These are phyloP conservation scores for Neurospora sublineolata DNA, from an alignment of 495 filamentous ascomycete species.

Conservation along the genomic window DNA sequence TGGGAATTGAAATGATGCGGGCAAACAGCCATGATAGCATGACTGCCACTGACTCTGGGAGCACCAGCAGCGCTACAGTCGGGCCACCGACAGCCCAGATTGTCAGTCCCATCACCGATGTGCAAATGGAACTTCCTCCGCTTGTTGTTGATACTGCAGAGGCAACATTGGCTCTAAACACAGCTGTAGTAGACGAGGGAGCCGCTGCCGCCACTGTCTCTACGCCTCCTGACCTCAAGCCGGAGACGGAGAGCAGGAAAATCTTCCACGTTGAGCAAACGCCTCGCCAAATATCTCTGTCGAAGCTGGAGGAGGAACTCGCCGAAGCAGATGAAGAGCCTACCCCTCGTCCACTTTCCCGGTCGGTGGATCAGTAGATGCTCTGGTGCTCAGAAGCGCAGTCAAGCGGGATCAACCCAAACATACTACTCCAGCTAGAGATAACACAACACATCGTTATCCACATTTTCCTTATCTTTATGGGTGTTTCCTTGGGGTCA, in stretches of 20 bases:
- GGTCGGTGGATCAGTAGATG: slow-evolving; percentile 3
- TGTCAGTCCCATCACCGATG: slow-evolving; percentile 27
- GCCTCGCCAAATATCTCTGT: slow-evolving; percentile 13
- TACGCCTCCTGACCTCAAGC: slow-evolving; percentile 12
- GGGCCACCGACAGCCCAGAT: slow-evolving; percentile 29
- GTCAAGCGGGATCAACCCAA: neutral
- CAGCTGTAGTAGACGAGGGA: slow-evolving; percentile 6
- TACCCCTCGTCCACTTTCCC: slow-evolving; percentile 17
- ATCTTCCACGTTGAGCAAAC: slow-evolving; percentile 18
- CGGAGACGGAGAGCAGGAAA: neutral
- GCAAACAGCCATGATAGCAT: slow-evolving; percentile 86
- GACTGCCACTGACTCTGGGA: slow-evolving; percentile 34
- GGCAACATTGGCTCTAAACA: neutral
- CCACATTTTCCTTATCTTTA: neutral
- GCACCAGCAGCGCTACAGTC: slow-evolving; percentile 14
- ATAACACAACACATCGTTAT: neutral
- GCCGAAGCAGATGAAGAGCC: slow-evolving; percentile 18
- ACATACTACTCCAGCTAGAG: neutral
- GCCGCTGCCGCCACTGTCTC: slow-evolving; percentile 14
- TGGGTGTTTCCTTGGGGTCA: neutral
- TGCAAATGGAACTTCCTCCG: slow-evolving; percentile 11
- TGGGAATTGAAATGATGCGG: slow-evolving; percentile 91
- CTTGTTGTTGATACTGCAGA: neutral
- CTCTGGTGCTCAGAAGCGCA: neutral
- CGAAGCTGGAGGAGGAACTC: neutral